Evolutionary conservation across 2,329 filamentous ascomycete species (phyloP), one percentile per base, ranked within the genome.

Genomic region (Volutella citrinella): DNA sequence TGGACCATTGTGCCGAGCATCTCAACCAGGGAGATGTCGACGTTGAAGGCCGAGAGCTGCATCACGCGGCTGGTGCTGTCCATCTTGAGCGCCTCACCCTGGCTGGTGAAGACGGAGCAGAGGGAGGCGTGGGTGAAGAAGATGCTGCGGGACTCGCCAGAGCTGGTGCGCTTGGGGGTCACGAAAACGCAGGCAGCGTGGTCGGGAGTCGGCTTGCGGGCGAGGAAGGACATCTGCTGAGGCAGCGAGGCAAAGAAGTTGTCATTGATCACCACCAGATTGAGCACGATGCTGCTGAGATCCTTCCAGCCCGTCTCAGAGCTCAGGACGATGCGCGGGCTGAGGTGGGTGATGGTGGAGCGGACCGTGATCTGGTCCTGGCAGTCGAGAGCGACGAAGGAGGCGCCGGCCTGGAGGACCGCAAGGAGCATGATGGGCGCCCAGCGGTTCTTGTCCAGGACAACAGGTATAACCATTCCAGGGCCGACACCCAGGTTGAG

Each of bases 391-490:
- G 71, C 66, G 0, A 73, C 68, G 24, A 76, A 67, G n/a, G 64
- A 64, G 2, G 66, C 72, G 10, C 72, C 72, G 5, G 71, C 61
- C 48, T 85, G 83, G 26, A 87, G 62, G 3, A 82, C 70, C 1
- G 83, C 82, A 14, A 90, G 66, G 40, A 90, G 81, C 7, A 80
- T 73, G 23, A 87, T 64, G 29, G 87, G 82, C 0, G 85, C 70
- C 55, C 83, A 74, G 11, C 79, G 63, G 14, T 76, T 84, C 60
- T 87, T 89, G 26, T 85, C 78, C 50, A 88, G 69, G 13, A 82
- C 74, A 6, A 89, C 68, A 6, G 79, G 80, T 2, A 89, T 71
- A 5, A 84, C 64, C 7, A 74, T 66, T 9, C 76, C 72, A 1
- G 69, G 64, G 0, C 63, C 57, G 0, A 78, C 66, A 1, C 76